These are phyloP conservation scores for Tuber aestivum DNA, from an alignment of 495 filamentous ascomycete species.

Conservation along the genomic window DNA sequence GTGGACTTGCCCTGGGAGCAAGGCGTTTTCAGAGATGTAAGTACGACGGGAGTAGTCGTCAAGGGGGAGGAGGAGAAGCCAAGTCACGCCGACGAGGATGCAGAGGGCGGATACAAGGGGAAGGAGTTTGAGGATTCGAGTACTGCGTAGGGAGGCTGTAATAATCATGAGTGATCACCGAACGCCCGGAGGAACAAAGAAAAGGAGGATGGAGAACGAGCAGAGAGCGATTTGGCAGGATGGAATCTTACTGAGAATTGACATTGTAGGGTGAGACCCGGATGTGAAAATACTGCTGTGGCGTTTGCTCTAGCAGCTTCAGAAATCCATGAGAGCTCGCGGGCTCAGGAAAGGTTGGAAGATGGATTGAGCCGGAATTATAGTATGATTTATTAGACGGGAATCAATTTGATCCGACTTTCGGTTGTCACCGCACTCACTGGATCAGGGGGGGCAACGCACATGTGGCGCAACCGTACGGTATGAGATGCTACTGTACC, in stretches of 20 bases:
- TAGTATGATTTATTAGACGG: background rate
- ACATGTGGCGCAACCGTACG: background rate
- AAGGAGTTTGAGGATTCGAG: constrained; percentile 64
- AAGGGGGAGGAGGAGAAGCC: constrained; percentile 88
- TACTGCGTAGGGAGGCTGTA: constrained; percentile 49
- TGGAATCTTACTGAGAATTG: constrained; percentile 2
- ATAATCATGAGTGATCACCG: background rate
- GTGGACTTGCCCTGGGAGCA: constrained; percentile 92
- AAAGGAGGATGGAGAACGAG: background rate
- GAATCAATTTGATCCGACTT: background rate
- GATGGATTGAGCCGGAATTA: background rate
- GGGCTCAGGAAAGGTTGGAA: background rate
- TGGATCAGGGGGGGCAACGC: background rate
- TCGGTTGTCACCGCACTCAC: background rate
- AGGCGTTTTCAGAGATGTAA: constrained; percentile 96
- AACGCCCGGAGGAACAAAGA: background rate
- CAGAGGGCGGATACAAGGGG: constrained; percentile 82
- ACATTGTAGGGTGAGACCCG: background rate
- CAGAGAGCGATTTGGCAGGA: background rate
- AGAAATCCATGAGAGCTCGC: background rate
- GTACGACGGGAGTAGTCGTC: constrained; percentile 86
- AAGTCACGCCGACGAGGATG: constrained; percentile 79
- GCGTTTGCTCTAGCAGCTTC: background rate
- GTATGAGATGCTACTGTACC: no score
- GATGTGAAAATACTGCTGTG: background rate